Base-by-base conservation (phyloP, 805 yeast genomes). In the Candida berthetii region DNA sequence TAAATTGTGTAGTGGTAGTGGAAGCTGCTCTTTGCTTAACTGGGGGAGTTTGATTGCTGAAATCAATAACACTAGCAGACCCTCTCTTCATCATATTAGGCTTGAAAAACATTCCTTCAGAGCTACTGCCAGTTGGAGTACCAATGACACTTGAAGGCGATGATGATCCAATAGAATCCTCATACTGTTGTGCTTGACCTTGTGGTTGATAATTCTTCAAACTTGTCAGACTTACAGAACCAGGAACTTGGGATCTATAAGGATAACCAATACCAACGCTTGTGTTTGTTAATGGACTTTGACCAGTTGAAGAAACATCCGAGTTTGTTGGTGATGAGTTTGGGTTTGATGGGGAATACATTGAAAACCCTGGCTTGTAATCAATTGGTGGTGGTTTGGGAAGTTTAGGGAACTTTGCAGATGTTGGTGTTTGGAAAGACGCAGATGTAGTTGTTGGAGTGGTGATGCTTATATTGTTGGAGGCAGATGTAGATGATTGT, bases 261-360 rank as follows among this genome's bases (percentile, higher is more conserved):
- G 34, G 34, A 16, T 31, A 17, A 13, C 29, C 29, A 13, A 27
- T 13, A 5, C 17, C 19, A 11, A n/a, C 13, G 17, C 19, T n/a
- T 13, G 34, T 17, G 11, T 10, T 16, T 13, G 36, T 20, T n/a
- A 34, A 31, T 18, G 60, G 60, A 17, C 53, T 48, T 2, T 49
- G 46, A 3, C 46, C 45, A 13, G 58, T 50, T 8, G 40, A 38
- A 27, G 29, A 27, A 5, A 22, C 24, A 27, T 54, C 58, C 4
- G 60, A 54, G 31, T 45, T 48, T 3, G 55, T 45, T 24, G 60
- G 60, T 16, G 58, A 54, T 15, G 52, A 19, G 16, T 42, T 46
- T 24, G 41, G 13, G 16, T 34, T 28, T 15, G 42, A 15, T 31
- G 55, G 50, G 2, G 57, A 49, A 40, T 51, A 50, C 18, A 35